Conservation (phyloP, 2,329 filamentous ascomycete genomes). For the Xylariales sp. region DNA sequence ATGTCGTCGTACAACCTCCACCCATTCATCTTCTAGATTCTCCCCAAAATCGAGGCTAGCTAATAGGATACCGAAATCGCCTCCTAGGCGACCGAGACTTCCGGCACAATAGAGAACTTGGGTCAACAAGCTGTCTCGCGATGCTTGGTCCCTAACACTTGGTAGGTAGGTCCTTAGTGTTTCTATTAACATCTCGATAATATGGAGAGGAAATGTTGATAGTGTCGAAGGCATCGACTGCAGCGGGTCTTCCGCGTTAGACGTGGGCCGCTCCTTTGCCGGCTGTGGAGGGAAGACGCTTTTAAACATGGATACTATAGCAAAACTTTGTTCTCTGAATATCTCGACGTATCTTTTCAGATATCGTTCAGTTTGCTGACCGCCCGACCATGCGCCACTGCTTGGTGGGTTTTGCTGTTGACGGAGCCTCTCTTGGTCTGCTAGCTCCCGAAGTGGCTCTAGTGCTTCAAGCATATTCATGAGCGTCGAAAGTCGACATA, state of each 20-base stretch:
- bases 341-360: conserved; percentile 97
- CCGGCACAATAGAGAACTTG: conserved; percentile 94
- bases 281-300: conserved; percentile 77
- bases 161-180: conserved; percentile 82
- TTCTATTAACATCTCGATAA: conserved; percentile 83
- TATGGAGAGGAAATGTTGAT: conserved; percentile 84
- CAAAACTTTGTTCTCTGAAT: conserved; percentile 96
- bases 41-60: conserved; percentile 66
- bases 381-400: conserved; percentile 68
- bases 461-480: conserved; percentile 83
- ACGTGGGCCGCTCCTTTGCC: conserved; percentile 35
- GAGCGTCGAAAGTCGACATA: conserved; percentile 85
- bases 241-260: conserved; percentile 55
- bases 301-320: conserved; percentile 92
- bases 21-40: conserved; percentile 77
- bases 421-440: conserved; percentile 80
- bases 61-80: conserved; percentile 91
- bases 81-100: conserved; percentile 87
- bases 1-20: conserved; percentile 89
- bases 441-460: conserved; percentile 85
- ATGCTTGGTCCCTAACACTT: conserved; percentile 81
- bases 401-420: conserved; percentile 56
- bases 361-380: conserved; percentile 93
- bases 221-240: conserved; percentile 78
- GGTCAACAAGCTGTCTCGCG: conserved; percentile 87